These are phyloP conservation scores for Hortiboletus flavorubellus DNA, from an alignment of 768 basidiomycete species.

Conservation along the genomic window DNA sequence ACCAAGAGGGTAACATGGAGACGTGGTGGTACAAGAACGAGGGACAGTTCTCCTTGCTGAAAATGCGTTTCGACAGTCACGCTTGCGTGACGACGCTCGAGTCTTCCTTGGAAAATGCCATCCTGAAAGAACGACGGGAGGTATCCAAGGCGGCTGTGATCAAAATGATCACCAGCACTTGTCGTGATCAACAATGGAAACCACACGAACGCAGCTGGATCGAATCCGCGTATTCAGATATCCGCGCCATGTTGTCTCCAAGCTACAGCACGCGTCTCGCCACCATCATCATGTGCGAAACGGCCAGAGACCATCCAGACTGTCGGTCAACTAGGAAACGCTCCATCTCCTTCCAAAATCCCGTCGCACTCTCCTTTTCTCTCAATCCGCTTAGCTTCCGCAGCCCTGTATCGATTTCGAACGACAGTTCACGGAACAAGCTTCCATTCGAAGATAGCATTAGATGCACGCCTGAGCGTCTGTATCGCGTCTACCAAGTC, in stretches of 20 bases:
- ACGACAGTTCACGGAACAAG: slow-evolving; percentile 4
- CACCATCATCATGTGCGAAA: slow-evolving; percentile 27
- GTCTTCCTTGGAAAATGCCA: slow-evolving; percentile 6
- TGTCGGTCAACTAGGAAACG: slow-evolving; percentile 11
- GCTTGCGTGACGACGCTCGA: slow-evolving; percentile 35
- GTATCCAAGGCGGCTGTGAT: slow-evolving; percentile 23
- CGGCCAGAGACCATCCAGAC: background rate
- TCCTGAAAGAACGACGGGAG: slow-evolving; percentile 17
- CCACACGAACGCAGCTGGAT: slow-evolving; percentile 26
- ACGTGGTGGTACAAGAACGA: slow-evolving; percentile 31
- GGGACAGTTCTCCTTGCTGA: slow-evolving; percentile 17
- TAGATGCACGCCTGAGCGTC: slow-evolving; percentile 5
- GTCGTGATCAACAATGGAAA: slow-evolving; percentile 26
- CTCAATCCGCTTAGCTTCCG: slow-evolving; percentile 17
- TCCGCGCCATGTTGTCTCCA: slow-evolving; percentile 23
- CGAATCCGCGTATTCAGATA: slow-evolving; percentile 25
- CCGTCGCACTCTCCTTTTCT: slow-evolving; percentile 17
- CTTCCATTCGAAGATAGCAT: slow-evolving; percentile 22
- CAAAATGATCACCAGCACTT: slow-evolving; percentile 19
- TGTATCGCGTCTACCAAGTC: slow-evolving; percentile 26
- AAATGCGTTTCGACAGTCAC: slow-evolving; percentile 29
- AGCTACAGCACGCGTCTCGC: slow-evolving; percentile 5
- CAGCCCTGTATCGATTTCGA: slow-evolving; percentile 21
- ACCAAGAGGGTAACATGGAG: slow-evolving; percentile 33
- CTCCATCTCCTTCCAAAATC: slow-evolving; percentile 23